These are phyloP conservation scores for Trypanosoma avium DNA, from an alignment of 208 protist genomes.

Conservation along the genomic window DNA sequence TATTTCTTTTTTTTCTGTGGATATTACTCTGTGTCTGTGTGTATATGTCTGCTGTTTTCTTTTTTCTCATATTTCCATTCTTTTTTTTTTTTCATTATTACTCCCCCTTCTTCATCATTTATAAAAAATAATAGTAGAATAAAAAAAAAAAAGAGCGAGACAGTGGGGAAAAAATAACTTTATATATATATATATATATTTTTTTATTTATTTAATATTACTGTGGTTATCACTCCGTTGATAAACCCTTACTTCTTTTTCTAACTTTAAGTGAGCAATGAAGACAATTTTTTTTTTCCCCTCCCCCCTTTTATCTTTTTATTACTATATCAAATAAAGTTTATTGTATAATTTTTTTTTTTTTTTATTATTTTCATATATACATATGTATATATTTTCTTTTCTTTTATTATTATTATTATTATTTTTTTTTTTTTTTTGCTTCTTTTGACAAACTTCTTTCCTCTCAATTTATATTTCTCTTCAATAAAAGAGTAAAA, in stretches of 20 bases:
- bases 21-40: no score
- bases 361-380: constrained; percentile 3
- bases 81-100: no score
- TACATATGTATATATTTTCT: neutral
- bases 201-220: neutral
- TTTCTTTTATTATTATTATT: constrained; percentile 9
- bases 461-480: no score
- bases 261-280: no score
- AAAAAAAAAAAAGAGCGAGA: neutral
- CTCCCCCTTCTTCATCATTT: no score
- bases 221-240: no score
- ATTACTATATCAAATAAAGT: neutral
- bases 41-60: no score
- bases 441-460: neutral
- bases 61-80: no score
- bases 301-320: neutral
- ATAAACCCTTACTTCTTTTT: no score
- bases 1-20: no score
- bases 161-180: neutral
- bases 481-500: no score
- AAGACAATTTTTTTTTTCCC: neutral
- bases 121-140: neutral
- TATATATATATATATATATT: neutral
- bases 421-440: constrained; percentile 15
- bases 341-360: neutral